Base-by-base conservation (phyloP, 306 rosid species). In the Biancaea sappan region DNA sequence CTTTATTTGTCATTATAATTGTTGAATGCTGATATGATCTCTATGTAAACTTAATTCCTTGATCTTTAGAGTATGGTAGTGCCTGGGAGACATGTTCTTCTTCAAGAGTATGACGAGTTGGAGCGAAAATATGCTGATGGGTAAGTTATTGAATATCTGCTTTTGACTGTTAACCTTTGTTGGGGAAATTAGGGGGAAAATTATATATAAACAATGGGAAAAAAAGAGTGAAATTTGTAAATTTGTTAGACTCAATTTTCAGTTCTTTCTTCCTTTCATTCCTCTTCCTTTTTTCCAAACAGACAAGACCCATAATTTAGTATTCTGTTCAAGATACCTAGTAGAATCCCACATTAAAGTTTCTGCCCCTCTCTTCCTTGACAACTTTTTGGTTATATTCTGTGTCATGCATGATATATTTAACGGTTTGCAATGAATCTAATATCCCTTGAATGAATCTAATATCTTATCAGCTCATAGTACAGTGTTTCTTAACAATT, bases 31-130 rank as follows among this genome's bases (percentile, higher is more conserved):
- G 25, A 77, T 48, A 48, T 56, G 22, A 57, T 61, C 26, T 62
- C 37, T 10, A 61, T 46, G 46, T n/a, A n/a, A n/a, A n/a, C n/a
- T n/a, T 48, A 31, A 8, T 74, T 76, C 75, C 79, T 63, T 76
- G 74, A 66, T 76, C 59, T 80, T 86, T 80, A 94, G 99, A 92
- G 97, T 79, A 28, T 88, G 37, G 86, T 88, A 25, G 91, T 94
- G 68, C 86, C 91, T 26, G 96, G 97, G 77, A 88, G 99, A 85
- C 85, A 88, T 87, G 89, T 90, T 83, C 91, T 92, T 65, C 26
- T 79, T 53, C 83, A 90, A 34, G 85, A 85, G 76, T 90, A 87
- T 79, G 75, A 87, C 72, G 92, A 92, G 72, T 82, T 92, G 64
- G 96, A 86, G 71, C 86, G 87, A 75, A 92, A 77, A 62, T 94